Evolutionary conservation across 2,329 filamentous ascomycete genomes (phyloP).

Genomic region (Byssothecium circinans): DNA sequence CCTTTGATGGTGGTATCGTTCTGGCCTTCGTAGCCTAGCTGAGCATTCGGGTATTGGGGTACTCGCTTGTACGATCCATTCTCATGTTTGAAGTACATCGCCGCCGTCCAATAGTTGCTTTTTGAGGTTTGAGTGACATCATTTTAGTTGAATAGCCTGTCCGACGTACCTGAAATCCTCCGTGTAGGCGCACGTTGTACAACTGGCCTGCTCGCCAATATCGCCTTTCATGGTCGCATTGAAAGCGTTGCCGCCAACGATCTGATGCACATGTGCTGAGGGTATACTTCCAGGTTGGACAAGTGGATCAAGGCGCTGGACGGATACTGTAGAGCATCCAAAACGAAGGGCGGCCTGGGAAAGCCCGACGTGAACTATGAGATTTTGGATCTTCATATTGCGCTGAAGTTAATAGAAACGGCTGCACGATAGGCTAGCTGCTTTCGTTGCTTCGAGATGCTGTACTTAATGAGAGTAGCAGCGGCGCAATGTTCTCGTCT

Average conservation of each 20-base stretch:
- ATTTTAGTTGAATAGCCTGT: neutral
- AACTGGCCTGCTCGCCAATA: conserved; percentile 26
- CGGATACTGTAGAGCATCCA: conserved; percentile 24
- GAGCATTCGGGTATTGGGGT: conserved; percentile 27
- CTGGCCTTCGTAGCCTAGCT: conserved; percentile 17
- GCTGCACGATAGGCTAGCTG: neutral
- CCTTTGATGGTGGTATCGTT: conserved; percentile 29
- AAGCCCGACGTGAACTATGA: conserved; percentile 16
- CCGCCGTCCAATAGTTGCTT: conserved; percentile 36
- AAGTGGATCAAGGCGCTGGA: conserved; percentile 32
- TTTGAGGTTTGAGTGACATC: neutral
- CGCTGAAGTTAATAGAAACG: no score
- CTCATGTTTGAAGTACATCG: conserved; percentile 31
- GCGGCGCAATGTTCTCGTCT: no score
- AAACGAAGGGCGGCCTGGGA: conserved; percentile 28
- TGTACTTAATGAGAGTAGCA: no score
- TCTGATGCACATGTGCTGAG: conserved; percentile 21
- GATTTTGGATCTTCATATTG: conserved; percentile 23
- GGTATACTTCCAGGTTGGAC: conserved; percentile 23
- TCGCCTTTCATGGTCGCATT: conserved; percentile 26
- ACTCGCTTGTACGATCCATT: conserved; percentile 30
- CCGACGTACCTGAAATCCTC: conserved; percentile 16
- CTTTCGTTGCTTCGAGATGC: no score
- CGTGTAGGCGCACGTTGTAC: conserved; percentile 26
- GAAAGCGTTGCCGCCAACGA: conserved; percentile 24